A percentile compares a stretch with the other conserved stretches of the same genome.
Evolutionary conservation across 2,329 filamentous ascomycete species (phyloP).

Genomic region (Neopestalotiopsis sp.): DNA sequence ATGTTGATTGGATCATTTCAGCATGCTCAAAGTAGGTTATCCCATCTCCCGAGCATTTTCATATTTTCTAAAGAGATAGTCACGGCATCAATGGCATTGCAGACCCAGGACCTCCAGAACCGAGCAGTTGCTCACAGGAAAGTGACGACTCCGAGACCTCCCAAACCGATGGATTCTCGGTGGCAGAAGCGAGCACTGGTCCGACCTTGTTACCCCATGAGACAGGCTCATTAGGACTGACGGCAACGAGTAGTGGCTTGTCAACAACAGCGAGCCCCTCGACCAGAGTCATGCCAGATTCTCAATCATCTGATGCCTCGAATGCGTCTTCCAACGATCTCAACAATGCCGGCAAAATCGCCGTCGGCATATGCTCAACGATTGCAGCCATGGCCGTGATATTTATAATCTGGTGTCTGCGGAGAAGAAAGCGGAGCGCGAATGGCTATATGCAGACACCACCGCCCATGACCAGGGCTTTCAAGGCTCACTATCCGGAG

Average conservation of each 20-base stretch:
- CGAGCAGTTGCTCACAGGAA: not conserved
- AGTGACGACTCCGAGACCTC: not conserved
- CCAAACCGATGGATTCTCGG: not conserved
- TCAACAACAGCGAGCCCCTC: not conserved
- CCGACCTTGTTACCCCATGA: not conserved
- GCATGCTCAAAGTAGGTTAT: slow-evolving; percentile 53
- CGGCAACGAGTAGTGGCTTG: not conserved
- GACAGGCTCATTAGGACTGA: not conserved
- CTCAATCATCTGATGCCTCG: not conserved
- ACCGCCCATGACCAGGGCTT: slow-evolving; percentile 27
- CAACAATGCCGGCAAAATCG: slow-evolving; percentile 47
- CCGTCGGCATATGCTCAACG: slow-evolving; percentile 49
- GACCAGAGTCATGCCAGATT: not conserved
- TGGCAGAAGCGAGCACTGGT: not conserved
- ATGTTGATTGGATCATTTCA: slow-evolving; percentile 57
- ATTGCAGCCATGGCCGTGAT: slow-evolving; percentile 45
- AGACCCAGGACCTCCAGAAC: slow-evolving; percentile 31
- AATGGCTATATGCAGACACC: slow-evolving; percentile 27
- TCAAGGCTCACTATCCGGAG: slow-evolving; percentile 31
- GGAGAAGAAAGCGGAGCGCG: slow-evolving; percentile 34
- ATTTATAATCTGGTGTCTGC: slow-evolving; percentile 43
- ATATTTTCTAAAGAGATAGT: slow-evolving; percentile 27
- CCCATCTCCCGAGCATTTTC: not conserved
- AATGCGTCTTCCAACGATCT: slow-evolving; percentile 30
- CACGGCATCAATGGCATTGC: slow-evolving; percentile 32